Evolutionary conservation across 1,284 basidiomycete species (phyloP).

Genomic region (Apiotrichum mycotoxinovorans): DNA sequence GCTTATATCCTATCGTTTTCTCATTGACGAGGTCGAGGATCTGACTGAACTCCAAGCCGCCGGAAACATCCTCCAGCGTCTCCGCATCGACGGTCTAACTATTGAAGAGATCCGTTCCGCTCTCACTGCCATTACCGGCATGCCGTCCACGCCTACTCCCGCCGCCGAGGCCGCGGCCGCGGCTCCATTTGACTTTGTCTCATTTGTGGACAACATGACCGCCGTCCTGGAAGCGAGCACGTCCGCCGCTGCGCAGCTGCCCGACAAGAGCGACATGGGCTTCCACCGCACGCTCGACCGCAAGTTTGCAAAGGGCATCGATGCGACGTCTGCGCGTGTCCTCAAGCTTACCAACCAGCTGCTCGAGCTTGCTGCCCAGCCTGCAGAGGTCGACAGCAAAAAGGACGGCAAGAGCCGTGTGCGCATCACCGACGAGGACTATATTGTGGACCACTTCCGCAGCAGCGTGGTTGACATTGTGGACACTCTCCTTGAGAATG

Average conservation of each 20-base stretch:
- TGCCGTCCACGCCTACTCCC: neutral
- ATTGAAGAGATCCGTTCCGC: neutral
- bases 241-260: conserved; percentile 41
- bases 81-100: neutral
- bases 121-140: neutral
- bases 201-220: conserved; percentile 38
- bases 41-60: neutral
- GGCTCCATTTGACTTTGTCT: conserved; percentile 18
- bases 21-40: neutral
- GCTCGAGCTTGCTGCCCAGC: conserved; percentile 57
- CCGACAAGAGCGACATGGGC: conserved; percentile 60
- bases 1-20: neutral
- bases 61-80: neutral
- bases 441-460: conserved; percentile 76
- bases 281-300: conserved; percentile 82
- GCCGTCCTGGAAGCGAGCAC: conserved; percentile 41
- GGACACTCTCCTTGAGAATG: conserved; percentile 78
- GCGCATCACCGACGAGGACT: conserved; percentile 63
- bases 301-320: conserved; percentile 56
- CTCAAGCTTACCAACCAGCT: conserved; percentile 61
- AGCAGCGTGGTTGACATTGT: conserved; percentile 70
- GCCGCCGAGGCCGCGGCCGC: neutral
- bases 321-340: conserved; percentile 32
- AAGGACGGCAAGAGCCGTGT: conserved; percentile 42
- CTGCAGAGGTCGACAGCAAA: conserved; percentile 39